These are phyloP conservation scores for Pseudogymnoascus sp. DNA, from an alignment of 2,329 filamentous ascomycete species.

Conservation along the genomic window DNA sequence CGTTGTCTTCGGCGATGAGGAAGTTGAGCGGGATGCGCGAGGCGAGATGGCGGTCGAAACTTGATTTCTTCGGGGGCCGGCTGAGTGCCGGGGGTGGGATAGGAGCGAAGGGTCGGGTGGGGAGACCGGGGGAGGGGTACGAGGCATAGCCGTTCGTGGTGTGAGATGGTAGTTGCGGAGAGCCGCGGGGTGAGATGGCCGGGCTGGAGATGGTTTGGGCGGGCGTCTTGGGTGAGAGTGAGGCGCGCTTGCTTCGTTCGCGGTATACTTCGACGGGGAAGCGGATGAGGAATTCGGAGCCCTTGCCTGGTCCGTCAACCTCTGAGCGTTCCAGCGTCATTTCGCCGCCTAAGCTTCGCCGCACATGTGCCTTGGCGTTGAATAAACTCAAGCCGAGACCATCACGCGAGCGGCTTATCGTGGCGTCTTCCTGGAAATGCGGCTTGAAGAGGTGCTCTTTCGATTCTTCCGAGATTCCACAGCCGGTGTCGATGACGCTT, in stretches of 20 bases:
- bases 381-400: constrained; percentile 61
- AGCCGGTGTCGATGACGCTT: constrained; percentile 56
- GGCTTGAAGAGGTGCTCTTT: constrained; percentile 60
- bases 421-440: constrained; percentile 61
- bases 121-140: background rate
- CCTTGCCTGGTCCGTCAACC: constrained; percentile 50
- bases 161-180: background rate
- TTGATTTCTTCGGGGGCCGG: constrained; percentile 14
- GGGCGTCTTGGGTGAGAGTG: background rate
- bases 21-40: constrained; percentile 55
- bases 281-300: constrained; percentile 61
- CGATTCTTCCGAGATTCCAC: constrained; percentile 59
- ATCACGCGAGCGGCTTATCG: constrained; percentile 58
- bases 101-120: background rate
- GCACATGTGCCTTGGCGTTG: constrained; percentile 63
- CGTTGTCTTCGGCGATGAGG: constrained; percentile 65
- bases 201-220: background rate
- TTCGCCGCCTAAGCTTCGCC: constrained; percentile 58
- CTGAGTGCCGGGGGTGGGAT: constrained; percentile 24
- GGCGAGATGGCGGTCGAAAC: constrained; percentile 49
- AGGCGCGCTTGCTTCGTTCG: background rate
- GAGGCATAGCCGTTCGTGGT: background rate
- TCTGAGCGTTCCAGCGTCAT: constrained; percentile 55
- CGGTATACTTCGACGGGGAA: constrained; percentile 36
- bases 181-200: constrained; percentile 11